Evolutionary conservation across 164 flowering plant species (phyloP), one percentile per base, ranked within the genome.

Genomic region (Nymphaea thermarum): DNA sequence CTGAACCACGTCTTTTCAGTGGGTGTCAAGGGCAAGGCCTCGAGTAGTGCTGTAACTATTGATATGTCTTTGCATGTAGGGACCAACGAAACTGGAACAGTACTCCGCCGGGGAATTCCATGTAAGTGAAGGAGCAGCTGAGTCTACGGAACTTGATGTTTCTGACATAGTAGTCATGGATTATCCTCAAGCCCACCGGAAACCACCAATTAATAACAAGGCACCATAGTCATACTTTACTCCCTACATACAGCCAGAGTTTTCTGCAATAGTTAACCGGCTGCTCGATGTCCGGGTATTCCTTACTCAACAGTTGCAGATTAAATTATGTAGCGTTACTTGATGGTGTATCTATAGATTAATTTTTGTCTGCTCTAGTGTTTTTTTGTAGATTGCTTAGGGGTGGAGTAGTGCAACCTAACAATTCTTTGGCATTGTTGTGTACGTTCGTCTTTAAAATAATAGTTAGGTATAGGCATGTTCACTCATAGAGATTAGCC

Each of bases 121-220:
- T 8, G 57, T 51, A 10, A 4, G 14, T 10, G 15, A 51, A 51
- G 57, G 57, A 8, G 15, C 57, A 51, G 14, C 12, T 51, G 3
- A 51, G 15, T 15, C 57, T 5, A 15, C 14, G 14, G 14, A 51
- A 51, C 57, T 51, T 51, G 57, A 51, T 51, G 12, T 51, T 51
- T 51, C 12, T 5, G 57, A 51, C 14, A 61, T 61, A 4, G 79
- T 71, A 11, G 81, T 59, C 4, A 84, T 80, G 85, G 86, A 84
- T 76, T 86, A 82, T 59, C 80, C 80, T 11, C 81, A 73, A 41
- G 86, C 90, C 42, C 90, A 81, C 45, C 67, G 80, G 36, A 84
- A 80, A 67, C 83, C 87, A 36, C 90, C 87, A 17, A 86, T 84
- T 74, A 85, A 83, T 75, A 86, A 83, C 69, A 70, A 68, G 57